Evolutionary conservation across 805 yeast species (phyloP), one percentile per base, ranked within the genome.

Genomic region (Peterozyma toletana): DNA sequence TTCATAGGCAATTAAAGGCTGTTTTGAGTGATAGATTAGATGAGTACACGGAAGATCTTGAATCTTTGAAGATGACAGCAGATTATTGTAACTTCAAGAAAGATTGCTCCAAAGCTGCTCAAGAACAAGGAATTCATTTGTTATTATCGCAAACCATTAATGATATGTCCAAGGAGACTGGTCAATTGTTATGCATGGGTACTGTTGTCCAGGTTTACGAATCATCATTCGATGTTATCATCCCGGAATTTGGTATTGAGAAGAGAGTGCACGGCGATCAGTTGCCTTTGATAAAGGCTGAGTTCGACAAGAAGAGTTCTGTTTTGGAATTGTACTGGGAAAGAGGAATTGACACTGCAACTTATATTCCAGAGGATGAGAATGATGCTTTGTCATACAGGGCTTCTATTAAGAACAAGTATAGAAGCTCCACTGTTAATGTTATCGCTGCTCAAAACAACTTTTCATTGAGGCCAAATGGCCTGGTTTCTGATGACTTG

Each of bases 181-280:
- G 96, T 2, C 96, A 88, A 60, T 60, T 88, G 41, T 71, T 91
- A 50, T 80, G 89, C 35, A 80, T 82, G 77, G 97, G 95, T 13
- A 78, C 88, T 13, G 93, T 91, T 14, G 65, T 88, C 21, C 96
- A 89, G 61, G 97, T 91, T 9, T 90, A 91, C 60, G 98, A 93
- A 63, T 86, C 96, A 1, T 87, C 98, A 2, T 93, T 93, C 66
- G 99, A 93, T 61, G 91, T 90, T 3, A 78, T 85, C 51, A 71
- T 90, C 49, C 96, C 96, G 2, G 96, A 88, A 51, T 84, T 89
- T 66, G 97, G 97, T 37, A 85, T 90, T 53, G 97, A 90, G 59
- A 90, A 90, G 63, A 75, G 97, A 56, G 96, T 90, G 17, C 99
- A 93, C 57, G 97, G 98, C 27, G 99, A 93, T 64, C 98, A 93